Evolutionary conservation across 2,329 filamentous ascomycete genomes (phyloP).

Genomic region (Sporothrix dimorphospora): DNA sequence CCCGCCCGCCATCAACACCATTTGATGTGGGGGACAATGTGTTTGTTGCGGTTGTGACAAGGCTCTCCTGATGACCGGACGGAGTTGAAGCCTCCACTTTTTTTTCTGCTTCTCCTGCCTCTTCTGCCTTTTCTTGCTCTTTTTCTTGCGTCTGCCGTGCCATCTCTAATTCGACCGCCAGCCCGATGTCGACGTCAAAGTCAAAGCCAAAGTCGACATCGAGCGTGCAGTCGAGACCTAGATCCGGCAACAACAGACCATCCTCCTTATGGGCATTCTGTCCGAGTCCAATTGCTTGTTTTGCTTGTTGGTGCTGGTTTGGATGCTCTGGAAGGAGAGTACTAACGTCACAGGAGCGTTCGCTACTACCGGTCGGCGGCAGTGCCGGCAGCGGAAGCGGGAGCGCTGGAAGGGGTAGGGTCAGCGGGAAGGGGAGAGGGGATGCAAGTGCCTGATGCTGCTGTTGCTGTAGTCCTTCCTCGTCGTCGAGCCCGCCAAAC

Average conservation of each 20-base stretch:
- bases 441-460: not conserved
- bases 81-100: not conserved
- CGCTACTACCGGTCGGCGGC: not conserved
- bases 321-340: conserved; percentile 22
- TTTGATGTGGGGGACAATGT: not conserved
- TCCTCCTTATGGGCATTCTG: not conserved
- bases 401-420: not conserved
- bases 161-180: conserved; percentile 18
- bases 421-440: not conserved
- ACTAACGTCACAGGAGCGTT: conserved; percentile 27
- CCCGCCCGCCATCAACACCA: not conserved
- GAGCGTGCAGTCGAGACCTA: not conserved
- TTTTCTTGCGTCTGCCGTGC: not conserved
- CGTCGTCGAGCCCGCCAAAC: conserved; percentile 25
- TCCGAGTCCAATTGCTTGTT: not conserved
- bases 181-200: not conserved
- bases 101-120: not conserved
- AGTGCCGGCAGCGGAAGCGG: conserved; percentile 10
- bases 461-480: not conserved
- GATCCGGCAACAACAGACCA: not conserved
- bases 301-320: not conserved
- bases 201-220: conserved; percentile 6
- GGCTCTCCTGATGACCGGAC: not conserved
- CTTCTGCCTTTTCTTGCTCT: not conserved
- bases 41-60: not conserved